phyloP scores from a whole-genome alignment of 179 eudicot genomes.

The Camellia oleifera region DNA sequence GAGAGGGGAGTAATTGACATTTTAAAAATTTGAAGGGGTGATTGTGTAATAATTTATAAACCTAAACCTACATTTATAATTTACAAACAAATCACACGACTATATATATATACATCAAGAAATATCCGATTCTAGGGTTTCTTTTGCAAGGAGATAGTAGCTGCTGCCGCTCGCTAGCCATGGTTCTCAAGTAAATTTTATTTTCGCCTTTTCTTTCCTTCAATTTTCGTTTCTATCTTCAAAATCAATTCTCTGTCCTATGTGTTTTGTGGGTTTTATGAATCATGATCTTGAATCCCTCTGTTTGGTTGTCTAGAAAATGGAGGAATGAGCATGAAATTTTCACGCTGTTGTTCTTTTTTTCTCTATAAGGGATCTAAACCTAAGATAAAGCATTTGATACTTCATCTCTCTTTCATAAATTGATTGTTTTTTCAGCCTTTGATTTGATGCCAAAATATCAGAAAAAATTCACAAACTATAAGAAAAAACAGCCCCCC shows the following conservation, averaged over 20 bases:
- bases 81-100: neutral
- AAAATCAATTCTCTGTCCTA: neutral
- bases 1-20: too few relatives aligned
- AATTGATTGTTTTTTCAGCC: too few relatives aligned
- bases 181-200: conserved; percentile 27
- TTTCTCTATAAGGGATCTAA: neutral
- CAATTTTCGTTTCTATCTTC: neutral
- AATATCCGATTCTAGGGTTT: neutral
- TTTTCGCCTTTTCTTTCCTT: neutral
- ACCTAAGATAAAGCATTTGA: neutral
- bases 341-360: neutral
- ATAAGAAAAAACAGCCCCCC: too few relatives aligned
- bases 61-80: too few relatives aligned
- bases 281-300: neutral
- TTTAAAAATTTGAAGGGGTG: too few relatives aligned
- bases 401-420: neutral
- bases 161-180: conserved; percentile 14
- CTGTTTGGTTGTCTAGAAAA: neutral
- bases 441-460: neutral
- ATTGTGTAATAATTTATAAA: too few relatives aligned
- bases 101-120: neutral
- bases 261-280: neutral
- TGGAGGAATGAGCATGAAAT: neutral
- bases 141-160: neutral
- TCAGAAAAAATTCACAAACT: neutral